A percentile compares a stretch with the other conserved stretches of the same genome.
Evolutionary conservation across 768 basidiomycete species (phyloP).

Genomic region (Russula sp.): DNA sequence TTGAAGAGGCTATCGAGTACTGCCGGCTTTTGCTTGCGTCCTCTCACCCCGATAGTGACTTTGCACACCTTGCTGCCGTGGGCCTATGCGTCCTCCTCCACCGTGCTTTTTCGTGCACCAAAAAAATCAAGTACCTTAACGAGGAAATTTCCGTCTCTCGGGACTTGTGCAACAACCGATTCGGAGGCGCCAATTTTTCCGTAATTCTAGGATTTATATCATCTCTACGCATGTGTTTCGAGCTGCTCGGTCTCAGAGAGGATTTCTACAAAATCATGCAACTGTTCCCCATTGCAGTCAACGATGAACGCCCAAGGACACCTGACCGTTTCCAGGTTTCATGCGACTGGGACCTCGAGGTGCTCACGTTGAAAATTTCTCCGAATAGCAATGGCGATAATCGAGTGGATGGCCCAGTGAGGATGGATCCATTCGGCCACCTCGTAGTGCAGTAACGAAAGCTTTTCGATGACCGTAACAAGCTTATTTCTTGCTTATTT

Average conservation of each 20-base stretch:
- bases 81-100: not conserved
- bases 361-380: not conserved
- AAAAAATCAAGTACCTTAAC: conserved; percentile 2
- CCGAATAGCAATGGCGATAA: too few species aligned
- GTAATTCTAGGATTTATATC: not conserved
- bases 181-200: not conserved
- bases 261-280: conserved; percentile 3
- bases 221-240: not conserved
- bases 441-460: not conserved
- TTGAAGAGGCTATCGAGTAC: conserved; percentile 1
- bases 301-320: not conserved
- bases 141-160: not conserved
- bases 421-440: conserved; percentile 36
- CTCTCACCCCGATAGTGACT: not conserved
- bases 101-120: not conserved
- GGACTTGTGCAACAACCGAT: not conserved
- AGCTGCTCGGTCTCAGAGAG: not conserved
- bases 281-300: not conserved
- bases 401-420: too few species aligned
- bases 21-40: not conserved
- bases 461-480: not conserved
- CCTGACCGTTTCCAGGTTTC: not conserved
- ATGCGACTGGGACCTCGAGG: not conserved
- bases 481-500: too few species aligned
- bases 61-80: not conserved